Base-by-base conservation (phyloP, 2,329 filamentous ascomycete genomes). In the Ophiocordyceps robertsii region DNA sequence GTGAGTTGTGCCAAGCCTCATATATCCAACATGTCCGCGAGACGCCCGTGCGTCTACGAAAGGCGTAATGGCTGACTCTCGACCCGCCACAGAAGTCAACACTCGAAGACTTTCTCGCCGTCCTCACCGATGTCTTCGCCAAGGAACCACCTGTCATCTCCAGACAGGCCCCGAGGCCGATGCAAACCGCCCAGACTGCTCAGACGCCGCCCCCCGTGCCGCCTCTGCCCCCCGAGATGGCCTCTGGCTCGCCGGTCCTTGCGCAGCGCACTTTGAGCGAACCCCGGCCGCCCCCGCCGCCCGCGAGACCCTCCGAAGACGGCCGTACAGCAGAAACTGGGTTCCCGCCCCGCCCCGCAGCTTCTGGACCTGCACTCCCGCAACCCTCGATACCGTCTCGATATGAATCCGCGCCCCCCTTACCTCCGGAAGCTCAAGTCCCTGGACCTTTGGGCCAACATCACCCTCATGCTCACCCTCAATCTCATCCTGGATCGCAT, bases 91-190 rank as follows among this genome's bases (percentile, higher is more conserved):
- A 81, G 87, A 90, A 87, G 68, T 93, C 86, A 1, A 89, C 80
- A 29, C 67, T 95, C 3, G 66, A 83, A 36, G 88, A 95, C 56
- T 86, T 96, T 44, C 65, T 96, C 3, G 78, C 77, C 14, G 83
- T 94, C 27, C 65, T 98, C 4, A 76, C 83, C 50, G 86, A 92
- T 42, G 72, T 96, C 19, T 98, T 98, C 57, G 82, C 88, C 32
- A 94, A 93, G 63, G 92, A 98, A 55, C 92, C 92, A 9, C 92
- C 92, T 0, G 85, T 96, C 4, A 79, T 92, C 46, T 79, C 88
- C 30, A 80, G 79, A 51, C 79, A 79, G 49, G 71, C 72, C 53
- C 67, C 70, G 37, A 60, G 60, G 13, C 54, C 62, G n/a, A 57
- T 61, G 19, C 58, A 60, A 24, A 43, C 38, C 16, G 31, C 49